These are phyloP conservation scores for Aspergillus proliferans DNA, from an alignment of 2,329 filamentous ascomycete genomes.

Conservation along the genomic window DNA sequence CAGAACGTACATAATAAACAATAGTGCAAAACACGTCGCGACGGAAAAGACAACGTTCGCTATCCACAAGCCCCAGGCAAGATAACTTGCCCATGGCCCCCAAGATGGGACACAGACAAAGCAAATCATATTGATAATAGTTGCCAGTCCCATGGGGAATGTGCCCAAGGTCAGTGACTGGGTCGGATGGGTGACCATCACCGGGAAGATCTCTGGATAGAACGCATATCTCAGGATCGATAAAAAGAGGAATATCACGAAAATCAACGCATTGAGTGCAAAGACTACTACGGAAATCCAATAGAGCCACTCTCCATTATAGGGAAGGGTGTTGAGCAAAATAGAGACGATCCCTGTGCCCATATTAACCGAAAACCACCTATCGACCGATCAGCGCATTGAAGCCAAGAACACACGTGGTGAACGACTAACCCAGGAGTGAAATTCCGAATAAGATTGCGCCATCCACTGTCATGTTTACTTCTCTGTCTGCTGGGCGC, in stretches of 20 bases:
- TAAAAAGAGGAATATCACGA: constrained; percentile 32
- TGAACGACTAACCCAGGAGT: constrained; percentile 30
- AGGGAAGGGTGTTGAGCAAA: constrained; percentile 27
- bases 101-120: constrained; percentile 52
- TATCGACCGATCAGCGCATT: constrained; percentile 5
- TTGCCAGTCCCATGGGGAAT: constrained; percentile 61
- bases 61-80: constrained; percentile 54
- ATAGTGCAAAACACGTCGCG: constrained; percentile 22
- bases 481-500: neutral
- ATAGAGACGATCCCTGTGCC: constrained; percentile 33
- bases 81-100: constrained; percentile 49
- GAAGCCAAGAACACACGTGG: neutral
- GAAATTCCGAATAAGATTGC: constrained; percentile 24
- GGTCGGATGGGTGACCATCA: constrained; percentile 58
- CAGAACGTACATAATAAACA: neutral
- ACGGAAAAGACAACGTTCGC: constrained; percentile 47
- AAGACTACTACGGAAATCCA: constrained; percentile 27
- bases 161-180: constrained; percentile 62
- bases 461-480: constrained; percentile 25
- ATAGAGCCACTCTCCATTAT: constrained; percentile 30
- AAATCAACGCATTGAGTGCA: constrained; percentile 22
- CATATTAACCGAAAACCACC: constrained; percentile 34
- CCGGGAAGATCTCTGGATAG: constrained; percentile 58
- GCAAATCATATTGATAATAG: constrained; percentile 58
- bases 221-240: constrained; percentile 55